phyloP scores from a whole-genome alignment of 2,329 filamentous ascomycete genomes.

The Aspergillus bombycis region DNA sequence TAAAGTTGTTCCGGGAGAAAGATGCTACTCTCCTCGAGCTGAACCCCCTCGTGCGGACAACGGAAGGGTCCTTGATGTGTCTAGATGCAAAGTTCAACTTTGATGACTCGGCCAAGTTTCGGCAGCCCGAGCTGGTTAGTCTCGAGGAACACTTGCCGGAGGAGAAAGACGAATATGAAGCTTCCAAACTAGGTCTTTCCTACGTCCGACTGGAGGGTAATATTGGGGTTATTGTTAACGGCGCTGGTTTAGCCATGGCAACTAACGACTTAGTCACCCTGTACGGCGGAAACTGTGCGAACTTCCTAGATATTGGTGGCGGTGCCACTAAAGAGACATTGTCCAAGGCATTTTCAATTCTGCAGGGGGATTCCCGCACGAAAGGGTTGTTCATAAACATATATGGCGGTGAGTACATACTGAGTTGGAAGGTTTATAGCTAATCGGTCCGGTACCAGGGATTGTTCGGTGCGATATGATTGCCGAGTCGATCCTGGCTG shows the following conservation, averaged over 20 bases:
- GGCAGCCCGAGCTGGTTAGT: conserved; percentile 47
- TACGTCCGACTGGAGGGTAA: conserved; percentile 37
- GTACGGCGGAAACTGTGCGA: conserved; percentile 34
- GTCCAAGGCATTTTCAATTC: conserved; percentile 32
- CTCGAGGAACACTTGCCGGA: conserved; percentile 41
- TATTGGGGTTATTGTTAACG: conserved; percentile 40
- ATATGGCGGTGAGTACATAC: conserved; percentile 36
- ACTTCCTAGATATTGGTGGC: conserved; percentile 39
- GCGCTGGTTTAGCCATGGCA: conserved; percentile 41
- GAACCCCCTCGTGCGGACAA: conserved; percentile 38
- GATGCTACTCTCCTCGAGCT: conserved; percentile 54
- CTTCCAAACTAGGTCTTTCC: conserved; percentile 38
- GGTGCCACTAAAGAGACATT: conserved; percentile 33
- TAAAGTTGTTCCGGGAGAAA: conserved; percentile 45
- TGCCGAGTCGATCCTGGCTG: conserved; percentile 53
- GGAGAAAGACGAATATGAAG: conserved; percentile 32
- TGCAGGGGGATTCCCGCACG: conserved; percentile 27
- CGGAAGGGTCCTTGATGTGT: conserved; percentile 36
- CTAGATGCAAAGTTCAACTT: conserved; percentile 50
- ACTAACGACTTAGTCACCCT: conserved; percentile 36
- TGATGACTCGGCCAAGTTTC: conserved; percentile 52
- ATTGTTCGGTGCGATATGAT: conserved; percentile 57
- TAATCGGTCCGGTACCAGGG: conserved; percentile 32
- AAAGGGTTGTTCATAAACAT: conserved; percentile 60
- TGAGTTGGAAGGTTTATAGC: background rate